Base-by-base conservation (phyloP, 495 filamentous ascomycete genomes). In the Chlorociboria aeruginascens region DNA sequence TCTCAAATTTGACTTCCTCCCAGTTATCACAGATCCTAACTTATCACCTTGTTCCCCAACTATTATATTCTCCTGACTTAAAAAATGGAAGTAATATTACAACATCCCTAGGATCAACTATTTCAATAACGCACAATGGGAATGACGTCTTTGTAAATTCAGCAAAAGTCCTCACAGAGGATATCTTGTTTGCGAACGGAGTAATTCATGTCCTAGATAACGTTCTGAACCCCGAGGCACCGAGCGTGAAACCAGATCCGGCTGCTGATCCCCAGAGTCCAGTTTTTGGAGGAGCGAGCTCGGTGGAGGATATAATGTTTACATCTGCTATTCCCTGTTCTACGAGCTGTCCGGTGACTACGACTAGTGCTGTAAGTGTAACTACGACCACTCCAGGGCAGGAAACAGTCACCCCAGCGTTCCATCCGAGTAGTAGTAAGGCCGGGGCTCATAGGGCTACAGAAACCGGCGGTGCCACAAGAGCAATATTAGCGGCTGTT, bases 171-270 rank as follows among this genome's bases (percentile, higher is more conserved):
- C 52, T 81, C 8, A 61, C 63, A 30, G 51, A 75, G 2, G 71
- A 86, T 57, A 61, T 86, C 3, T 67, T 88, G 0, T 54, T 82
- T 40, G 63, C 64, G 16, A 84, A 84, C 42, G 83, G 83, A 48
- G 81, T 87, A 8, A 61, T 85, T 6, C 82, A 86, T 56, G 61
- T 83, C 30, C 73, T 84, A 50, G 76, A 83, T 51, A 54, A 55
- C 29, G 53, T 59, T 7, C 40, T 59, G 3, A 59, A 59, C 33
- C 56, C 53, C 0, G 28, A 40, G 10, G 53, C 45, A 7, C 42
- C 53, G 1, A 31, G 42, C 25, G 50, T 48, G 3, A n/a, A 43
- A 29, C 56, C 56, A 17, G 52, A 59, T 32, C 53, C 56, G 8
- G 35, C 37, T 11, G 20, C 51, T 11, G 35, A 37, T 6, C 32